Evolutionary conservation across 2,329 filamentous ascomycete species (phyloP).

Genomic region (Xylaria sp.): DNA sequence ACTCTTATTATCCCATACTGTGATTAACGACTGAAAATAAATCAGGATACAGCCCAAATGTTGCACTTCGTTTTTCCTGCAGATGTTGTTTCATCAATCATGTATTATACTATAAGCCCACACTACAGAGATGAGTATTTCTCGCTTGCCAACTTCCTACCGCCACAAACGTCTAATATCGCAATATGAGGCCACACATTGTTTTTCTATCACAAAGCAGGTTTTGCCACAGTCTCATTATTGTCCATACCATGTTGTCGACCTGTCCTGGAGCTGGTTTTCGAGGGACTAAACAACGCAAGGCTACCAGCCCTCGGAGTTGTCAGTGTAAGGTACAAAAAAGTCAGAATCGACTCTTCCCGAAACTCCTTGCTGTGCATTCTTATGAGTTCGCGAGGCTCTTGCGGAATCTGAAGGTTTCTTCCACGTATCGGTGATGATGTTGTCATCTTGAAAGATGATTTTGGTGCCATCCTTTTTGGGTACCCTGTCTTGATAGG

Average conservation of each 20-base stretch:
- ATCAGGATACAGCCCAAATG: not conserved
- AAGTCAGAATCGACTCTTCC: not conserved
- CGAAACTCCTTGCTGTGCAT: not conserved
- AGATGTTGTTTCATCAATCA: not conserved
- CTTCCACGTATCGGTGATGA: conserved; percentile 19
- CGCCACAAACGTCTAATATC: not conserved
- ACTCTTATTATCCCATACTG: not conserved
- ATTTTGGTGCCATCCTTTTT: not conserved
- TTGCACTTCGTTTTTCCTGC: too few relatives aligned
- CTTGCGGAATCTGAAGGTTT: not conserved
- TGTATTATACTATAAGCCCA: not conserved
- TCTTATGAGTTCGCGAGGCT: not conserved
- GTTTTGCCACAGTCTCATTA: not conserved
- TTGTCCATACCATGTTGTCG: too few relatives aligned
- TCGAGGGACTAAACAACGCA: not conserved
- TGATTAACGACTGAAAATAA: not conserved
- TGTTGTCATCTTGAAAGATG: conserved; percentile 6
- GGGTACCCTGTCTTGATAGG: not conserved
- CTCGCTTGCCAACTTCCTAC: not conserved
- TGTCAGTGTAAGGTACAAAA: not conserved
- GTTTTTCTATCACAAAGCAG: not conserved
- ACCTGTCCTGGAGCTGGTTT: not conserved
- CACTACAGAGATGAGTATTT: too few relatives aligned
- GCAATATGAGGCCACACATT: not conserved
- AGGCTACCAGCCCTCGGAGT: conserved; percentile 12